Conservation (phyloP, 768 basidiomycete species). For the Tephrocybe rancida region DNA sequence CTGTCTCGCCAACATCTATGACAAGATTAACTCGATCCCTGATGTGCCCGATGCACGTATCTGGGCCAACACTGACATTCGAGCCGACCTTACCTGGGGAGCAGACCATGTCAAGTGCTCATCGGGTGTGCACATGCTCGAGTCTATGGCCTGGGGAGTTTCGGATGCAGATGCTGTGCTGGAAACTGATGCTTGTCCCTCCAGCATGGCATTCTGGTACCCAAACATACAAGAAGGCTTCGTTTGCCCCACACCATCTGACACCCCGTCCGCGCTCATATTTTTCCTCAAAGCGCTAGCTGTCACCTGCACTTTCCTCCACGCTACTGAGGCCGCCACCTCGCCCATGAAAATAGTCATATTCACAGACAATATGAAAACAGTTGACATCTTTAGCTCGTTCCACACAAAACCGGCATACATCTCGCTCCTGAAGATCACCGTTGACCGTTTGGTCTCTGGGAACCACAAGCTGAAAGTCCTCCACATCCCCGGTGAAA, state of each 20-base stretch:
- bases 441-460: too few relatives aligned
- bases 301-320: too few relatives aligned
- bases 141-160: not conserved
- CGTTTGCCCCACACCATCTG: not conserved
- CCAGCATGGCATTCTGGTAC: not conserved
- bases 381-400: too few relatives aligned
- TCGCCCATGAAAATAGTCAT: too few relatives aligned
- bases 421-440: too few relatives aligned
- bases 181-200: not conserved
- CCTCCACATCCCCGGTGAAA: not conserved
- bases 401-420: conserved; percentile 16
- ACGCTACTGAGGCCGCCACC: too few relatives aligned
- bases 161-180: not conserved
- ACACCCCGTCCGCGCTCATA: too few relatives aligned
- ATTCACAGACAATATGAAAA: too few relatives aligned
- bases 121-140: not conserved
- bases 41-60: not conserved
- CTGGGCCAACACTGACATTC: not conserved
- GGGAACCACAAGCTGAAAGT: too few relatives aligned
- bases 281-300: too few relatives aligned
- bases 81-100: not conserved
- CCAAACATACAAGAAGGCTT: not conserved
- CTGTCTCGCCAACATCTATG: conserved; percentile 32
- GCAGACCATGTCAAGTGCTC: not conserved
- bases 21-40: conserved; percentile 19